These are phyloP conservation scores for Volutella citrinella DNA, from an alignment of 2,329 filamentous ascomycete genomes.

Conservation along the genomic window DNA sequence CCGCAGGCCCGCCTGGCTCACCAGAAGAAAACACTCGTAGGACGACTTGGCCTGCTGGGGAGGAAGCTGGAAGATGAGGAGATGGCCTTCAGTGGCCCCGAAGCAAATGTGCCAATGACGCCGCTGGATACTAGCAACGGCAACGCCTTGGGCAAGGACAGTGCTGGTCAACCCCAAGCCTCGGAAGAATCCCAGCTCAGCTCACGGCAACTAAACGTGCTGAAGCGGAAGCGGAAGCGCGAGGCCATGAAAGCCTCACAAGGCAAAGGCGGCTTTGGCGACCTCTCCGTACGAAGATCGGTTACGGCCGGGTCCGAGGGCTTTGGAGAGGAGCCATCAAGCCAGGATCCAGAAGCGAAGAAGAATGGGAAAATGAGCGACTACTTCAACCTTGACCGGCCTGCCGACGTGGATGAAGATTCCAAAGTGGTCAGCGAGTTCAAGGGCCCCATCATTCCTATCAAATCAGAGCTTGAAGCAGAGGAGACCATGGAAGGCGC, in stretches of 20 bases:
- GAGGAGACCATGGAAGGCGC: slow-evolving; percentile 73
- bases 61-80: slow-evolving; percentile 84
- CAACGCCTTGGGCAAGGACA: slow-evolving; percentile 33
- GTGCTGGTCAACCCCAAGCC: slow-evolving; percentile 36
- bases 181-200: slow-evolving; percentile 73
- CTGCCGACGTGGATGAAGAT: slow-evolving; percentile 77
- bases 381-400: slow-evolving; percentile 86
- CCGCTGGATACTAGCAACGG: slow-evolving; percentile 41
- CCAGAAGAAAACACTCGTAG: slow-evolving; percentile 83
- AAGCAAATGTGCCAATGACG: slow-evolving; percentile 39
- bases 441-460: slow-evolving; percentile 76
- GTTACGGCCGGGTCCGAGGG: slow-evolving; percentile 61
- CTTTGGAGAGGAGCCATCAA: slow-evolving; percentile 57
- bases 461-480: slow-evolving; percentile 81
- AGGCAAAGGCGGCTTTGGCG: slow-evolving; percentile 85
- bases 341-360: slow-evolving; percentile 49
- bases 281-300: slow-evolving; percentile 68
- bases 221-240: slow-evolving; percentile 91
- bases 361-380: slow-evolving; percentile 68
- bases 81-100: slow-evolving; percentile 57
- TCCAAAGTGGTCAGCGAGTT: slow-evolving; percentile 93
- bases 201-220: slow-evolving; percentile 87
- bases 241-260: slow-evolving; percentile 82
- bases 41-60: slow-evolving; percentile 79
- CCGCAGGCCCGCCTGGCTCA: slow-evolving; percentile 77